Conservation (phyloP, 2,329 filamentous ascomycete genomes). For the Hymenotorrendiella dingleyae region DNA sequence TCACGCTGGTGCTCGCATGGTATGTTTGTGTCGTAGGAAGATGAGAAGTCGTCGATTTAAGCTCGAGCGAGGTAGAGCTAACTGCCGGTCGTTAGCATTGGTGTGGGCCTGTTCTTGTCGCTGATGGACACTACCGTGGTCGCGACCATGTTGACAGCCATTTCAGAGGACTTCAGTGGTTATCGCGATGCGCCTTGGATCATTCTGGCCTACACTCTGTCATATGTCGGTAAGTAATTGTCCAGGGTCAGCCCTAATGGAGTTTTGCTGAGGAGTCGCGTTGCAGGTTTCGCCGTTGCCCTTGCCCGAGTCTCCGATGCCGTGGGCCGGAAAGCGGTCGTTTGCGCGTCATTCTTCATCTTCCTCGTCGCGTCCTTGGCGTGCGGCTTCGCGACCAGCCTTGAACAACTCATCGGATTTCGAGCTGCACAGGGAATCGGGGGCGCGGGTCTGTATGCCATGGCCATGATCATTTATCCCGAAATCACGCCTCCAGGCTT, state of each 20-base stretch:
- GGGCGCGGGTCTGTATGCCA: conserved; percentile 1
- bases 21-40: too few relatives aligned
- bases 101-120: not conserved
- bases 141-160: not conserved
- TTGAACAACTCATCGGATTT: conserved; percentile 4
- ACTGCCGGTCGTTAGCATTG: too few relatives aligned
- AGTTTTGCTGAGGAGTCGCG: too few relatives aligned
- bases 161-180: not conserved
- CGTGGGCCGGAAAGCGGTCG: not conserved
- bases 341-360: not conserved
- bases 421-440: conserved; percentile 3
- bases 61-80: too few relatives aligned
- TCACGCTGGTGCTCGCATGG: too few relatives aligned
- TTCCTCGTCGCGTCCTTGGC: not conserved
- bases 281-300: not conserved
- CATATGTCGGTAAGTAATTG: not conserved
- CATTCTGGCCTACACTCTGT: not conserved
- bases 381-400: not conserved
- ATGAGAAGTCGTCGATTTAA: too few relatives aligned
- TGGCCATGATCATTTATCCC: not conserved
- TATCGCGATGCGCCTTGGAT: not conserved
- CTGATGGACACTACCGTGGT: not conserved
- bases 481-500: conserved; percentile 1
- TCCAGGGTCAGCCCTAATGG: too few relatives aligned
- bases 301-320: not conserved